Percentiles rank a stretch among this genome's conserved stretches.
phyloP scores from a whole-genome alignment of 176 grass and related monocot genomes.

The Aegilops speltoides region DNA sequence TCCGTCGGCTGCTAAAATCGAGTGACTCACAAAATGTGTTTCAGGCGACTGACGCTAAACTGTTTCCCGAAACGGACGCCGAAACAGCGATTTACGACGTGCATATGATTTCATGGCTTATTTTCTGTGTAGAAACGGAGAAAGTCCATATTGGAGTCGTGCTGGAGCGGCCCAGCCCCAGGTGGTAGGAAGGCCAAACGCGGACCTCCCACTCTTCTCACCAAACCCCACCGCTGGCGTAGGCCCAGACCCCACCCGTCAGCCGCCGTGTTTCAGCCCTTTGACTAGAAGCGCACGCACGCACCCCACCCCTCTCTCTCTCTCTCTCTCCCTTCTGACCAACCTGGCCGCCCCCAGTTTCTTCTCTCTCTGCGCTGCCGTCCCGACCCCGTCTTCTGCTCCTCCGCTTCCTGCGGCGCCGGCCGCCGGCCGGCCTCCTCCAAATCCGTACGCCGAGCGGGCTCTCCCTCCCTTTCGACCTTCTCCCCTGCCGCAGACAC shows the following conservation, averaged over 20 bases:
- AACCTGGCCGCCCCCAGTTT: constrained; percentile 15
- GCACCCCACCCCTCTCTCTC: background rate
- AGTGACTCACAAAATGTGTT: no score
- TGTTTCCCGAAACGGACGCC: no score
- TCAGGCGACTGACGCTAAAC: no score
- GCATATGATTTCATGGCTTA: background rate
- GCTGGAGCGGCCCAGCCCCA: background rate
- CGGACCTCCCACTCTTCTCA: background rate
- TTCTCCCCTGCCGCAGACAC: background rate
- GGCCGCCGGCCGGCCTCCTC: background rate
- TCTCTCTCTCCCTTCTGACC: constrained; percentile 24
- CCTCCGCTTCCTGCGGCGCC: constrained; percentile 10
- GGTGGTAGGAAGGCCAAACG: background rate
- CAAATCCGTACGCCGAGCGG: background rate
- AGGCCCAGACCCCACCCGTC: background rate
- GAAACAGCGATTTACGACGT: background rate
- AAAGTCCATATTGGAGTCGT: background rate
- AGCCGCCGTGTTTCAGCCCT: constrained; percentile 12
- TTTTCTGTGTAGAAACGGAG: background rate
- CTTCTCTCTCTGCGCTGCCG: constrained; percentile 1
- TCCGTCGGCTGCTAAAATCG: no score
- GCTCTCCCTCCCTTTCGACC: background rate
- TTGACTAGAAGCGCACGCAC: constrained; percentile 25
- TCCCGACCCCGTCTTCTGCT: constrained; percentile 18
- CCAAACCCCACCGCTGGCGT: background rate